Conservation (phyloP, 129 eudicot species). For the Escallonia rubra region DNA sequence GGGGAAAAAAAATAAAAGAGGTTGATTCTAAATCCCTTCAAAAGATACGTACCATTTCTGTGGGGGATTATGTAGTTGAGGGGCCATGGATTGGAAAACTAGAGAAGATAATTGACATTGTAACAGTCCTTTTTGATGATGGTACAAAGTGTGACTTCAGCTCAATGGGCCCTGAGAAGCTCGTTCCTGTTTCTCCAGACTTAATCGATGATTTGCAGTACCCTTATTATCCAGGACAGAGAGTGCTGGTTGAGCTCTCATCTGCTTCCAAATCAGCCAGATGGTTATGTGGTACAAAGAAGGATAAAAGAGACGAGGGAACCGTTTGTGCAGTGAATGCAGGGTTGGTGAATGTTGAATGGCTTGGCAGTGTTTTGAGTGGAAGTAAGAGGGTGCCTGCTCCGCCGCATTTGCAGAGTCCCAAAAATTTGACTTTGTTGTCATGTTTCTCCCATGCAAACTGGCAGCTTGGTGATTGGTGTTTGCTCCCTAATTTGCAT, state of each 20-base stretch:
- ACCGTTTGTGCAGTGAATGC: slow-evolving; percentile 64
- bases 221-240: slow-evolving; percentile 89
- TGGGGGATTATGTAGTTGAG: slow-evolving; percentile 53
- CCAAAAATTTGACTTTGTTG: slow-evolving; percentile 53
- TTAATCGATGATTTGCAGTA: slow-evolving; percentile 66
- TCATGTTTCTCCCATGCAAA: slow-evolving; percentile 61
- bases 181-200: slow-evolving; percentile 53
- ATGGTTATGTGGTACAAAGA: slow-evolving; percentile 70
- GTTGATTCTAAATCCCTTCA: slow-evolving; percentile 46
- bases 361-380: slow-evolving; percentile 61
- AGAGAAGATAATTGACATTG: slow-evolving; percentile 47
- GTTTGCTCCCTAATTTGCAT: slow-evolving; percentile 33
- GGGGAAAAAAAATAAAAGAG: slow-evolving; percentile 42
- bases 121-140: slow-evolving; percentile 69
- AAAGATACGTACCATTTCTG: slow-evolving; percentile 54
- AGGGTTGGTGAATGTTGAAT: slow-evolving; percentile 64
- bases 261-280: slow-evolving; percentile 35
- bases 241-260: slow-evolving; percentile 48
- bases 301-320: slow-evolving; percentile 47
- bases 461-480: slow-evolving; percentile 99
- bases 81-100: slow-evolving; percentile 93
- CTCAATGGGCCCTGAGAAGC: slow-evolving; percentile 41
- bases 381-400: slow-evolving; percentile 26
- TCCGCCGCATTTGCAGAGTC: slow-evolving; percentile 48
- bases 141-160: slow-evolving; percentile 56